These are phyloP conservation scores for Capsicum pubescens DNA, from an alignment of 257 asterid species.

Conservation along the genomic window DNA sequence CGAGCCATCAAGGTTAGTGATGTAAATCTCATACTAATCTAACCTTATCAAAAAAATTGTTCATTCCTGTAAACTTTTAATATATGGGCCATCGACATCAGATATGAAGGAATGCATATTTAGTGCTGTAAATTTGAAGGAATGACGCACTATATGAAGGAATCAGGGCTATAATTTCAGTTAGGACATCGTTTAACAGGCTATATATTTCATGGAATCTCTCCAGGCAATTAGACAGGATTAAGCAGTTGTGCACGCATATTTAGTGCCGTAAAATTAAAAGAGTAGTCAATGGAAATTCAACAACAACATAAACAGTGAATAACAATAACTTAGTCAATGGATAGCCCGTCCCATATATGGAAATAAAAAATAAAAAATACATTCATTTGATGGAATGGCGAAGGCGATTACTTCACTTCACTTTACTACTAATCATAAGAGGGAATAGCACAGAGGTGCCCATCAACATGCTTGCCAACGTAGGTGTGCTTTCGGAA, in stretches of 20 bases:
- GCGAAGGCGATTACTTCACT: neutral
- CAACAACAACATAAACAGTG: no score
- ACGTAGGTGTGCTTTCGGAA: neutral
- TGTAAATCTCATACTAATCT: neutral
- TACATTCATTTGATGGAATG: neutral
- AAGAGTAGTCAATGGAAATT: neutral
- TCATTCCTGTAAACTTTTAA: neutral
- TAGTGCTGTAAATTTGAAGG: no score
- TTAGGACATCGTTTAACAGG: neutral
- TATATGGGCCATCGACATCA: neutral
- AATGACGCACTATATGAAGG: neutral
- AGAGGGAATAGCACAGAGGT: neutral
- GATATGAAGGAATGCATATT: no score
- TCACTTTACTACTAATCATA: neutral
- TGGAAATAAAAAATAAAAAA: neutral
- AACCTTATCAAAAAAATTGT: neutral
- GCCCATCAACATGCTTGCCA: neutral
- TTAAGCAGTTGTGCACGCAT: neutral
- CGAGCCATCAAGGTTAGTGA: slow-evolving; percentile 45
- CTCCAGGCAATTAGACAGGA: neutral
- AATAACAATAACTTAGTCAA: neutral
- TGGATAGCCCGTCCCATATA: neutral
- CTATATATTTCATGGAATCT: neutral
- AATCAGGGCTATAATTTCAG: neutral
- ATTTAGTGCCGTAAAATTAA: neutral